Conservation (phyloP, 441 rosid species). For the Adansonia gregorii region DNA sequence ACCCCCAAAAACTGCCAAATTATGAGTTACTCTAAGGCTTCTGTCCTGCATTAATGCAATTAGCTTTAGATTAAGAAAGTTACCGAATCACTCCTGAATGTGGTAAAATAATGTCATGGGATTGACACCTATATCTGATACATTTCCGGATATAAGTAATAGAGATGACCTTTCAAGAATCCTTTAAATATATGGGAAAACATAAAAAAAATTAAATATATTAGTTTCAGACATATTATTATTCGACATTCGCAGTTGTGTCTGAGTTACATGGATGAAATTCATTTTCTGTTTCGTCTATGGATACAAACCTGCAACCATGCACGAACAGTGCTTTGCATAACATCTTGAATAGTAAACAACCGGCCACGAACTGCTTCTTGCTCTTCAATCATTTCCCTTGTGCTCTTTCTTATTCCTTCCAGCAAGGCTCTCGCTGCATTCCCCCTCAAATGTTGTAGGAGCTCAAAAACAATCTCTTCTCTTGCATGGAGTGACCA, state of each 20-base stretch:
- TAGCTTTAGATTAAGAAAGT: neutral
- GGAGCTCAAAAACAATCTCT: constrained; percentile 92
- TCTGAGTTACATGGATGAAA: no score
- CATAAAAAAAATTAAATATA: no score
- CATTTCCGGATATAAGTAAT: no score
- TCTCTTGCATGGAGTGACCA: constrained; percentile 99
- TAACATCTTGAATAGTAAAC: constrained; percentile 96
- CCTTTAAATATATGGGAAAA: no score
- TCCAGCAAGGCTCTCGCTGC: constrained; percentile 54
- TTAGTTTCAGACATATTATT: no score
- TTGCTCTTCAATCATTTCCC: constrained; percentile 96
- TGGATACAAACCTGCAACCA: constrained; percentile 80
- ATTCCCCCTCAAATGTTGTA: constrained; percentile 81
- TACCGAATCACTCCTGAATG: neutral
- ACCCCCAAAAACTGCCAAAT: constrained; percentile 90
- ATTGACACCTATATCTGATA: neutral
- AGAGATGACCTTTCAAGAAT: no score
- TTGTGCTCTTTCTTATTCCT: constrained; percentile 68
- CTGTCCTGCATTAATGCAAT: constrained; percentile 55
- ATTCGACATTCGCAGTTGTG: no score
- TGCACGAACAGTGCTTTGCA: constrained; percentile 95
- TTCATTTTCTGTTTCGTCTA: no score
- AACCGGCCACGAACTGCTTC: constrained; percentile 97
- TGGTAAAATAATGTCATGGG: neutral
- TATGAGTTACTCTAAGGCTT: constrained; percentile 91